Evolutionary conservation across 2,329 filamentous ascomycete genomes (phyloP).

Genomic region (Exophiala mesophila): DNA sequence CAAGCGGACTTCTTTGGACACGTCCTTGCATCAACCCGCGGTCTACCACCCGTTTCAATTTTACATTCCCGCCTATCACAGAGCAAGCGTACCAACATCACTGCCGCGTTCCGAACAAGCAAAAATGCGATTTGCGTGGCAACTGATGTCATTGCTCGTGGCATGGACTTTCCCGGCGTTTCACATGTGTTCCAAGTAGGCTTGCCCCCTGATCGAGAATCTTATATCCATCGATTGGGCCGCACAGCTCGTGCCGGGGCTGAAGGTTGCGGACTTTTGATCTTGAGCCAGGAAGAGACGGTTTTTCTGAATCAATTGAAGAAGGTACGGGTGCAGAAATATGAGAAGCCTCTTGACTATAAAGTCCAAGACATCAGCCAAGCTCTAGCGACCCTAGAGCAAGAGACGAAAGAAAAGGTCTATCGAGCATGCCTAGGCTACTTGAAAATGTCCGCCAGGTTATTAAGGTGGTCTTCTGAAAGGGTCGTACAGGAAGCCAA

Average conservation of each 20-base stretch:
- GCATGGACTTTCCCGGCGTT: constrained; percentile 77
- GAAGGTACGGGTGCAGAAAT: constrained; percentile 10
- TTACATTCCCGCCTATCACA: constrained; percentile 84
- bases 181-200: constrained; percentile 75
- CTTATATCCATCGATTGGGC: constrained; percentile 72
- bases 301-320: constrained; percentile 41
- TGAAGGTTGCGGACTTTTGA: constrained; percentile 50
- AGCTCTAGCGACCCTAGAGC: constrained; percentile 8
- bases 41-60: constrained; percentile 40
- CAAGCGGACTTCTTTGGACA: constrained; percentile 61
- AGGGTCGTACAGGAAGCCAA: constrained; percentile 29
- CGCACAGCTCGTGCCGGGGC: constrained; percentile 62
- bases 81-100: constrained; percentile 59
- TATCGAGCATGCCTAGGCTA: constrained; percentile 50
- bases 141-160: constrained; percentile 73
- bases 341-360: constrained; percentile 5
- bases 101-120: constrained; percentile 66
- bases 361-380: constrained; percentile 12
- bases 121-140: constrained; percentile 64
- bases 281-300: constrained; percentile 47
- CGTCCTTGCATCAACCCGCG: constrained; percentile 47
- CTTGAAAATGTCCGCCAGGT: constrained; percentile 14
- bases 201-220: constrained; percentile 58
- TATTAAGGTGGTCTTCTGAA: constrained; percentile 11
- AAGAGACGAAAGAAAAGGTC: constrained; percentile 41